phyloP scores from a whole-genome alignment of 2,329 filamentous ascomycete genomes.

The Tolypocladium nubicola region DNA sequence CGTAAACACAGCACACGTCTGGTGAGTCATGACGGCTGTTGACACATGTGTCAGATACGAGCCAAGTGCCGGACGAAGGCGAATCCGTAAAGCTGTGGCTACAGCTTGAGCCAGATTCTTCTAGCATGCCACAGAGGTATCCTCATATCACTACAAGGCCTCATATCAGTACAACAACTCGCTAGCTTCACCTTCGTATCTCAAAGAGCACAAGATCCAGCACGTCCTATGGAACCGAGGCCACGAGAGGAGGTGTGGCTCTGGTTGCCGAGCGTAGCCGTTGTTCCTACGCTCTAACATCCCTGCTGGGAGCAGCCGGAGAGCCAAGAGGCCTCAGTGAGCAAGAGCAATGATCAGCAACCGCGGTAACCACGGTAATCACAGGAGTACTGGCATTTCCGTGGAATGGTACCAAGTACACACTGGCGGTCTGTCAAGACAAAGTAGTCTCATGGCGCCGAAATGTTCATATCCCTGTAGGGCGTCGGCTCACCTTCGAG shows the following conservation, averaged over 20 bases:
- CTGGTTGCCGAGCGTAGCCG: background rate
- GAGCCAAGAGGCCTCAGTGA: background rate
- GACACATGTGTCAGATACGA: background rate
- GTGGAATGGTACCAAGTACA: background rate
- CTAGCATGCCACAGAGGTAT: background rate
- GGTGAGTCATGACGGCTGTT: background rate
- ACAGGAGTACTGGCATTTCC: background rate
- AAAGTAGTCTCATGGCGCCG: background rate
- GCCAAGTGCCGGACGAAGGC: background rate
- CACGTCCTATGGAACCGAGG: background rate
- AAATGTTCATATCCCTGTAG: background rate
- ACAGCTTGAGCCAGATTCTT: background rate
- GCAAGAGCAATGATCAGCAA: background rate
- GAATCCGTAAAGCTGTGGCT: background rate
- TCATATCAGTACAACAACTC: no score
- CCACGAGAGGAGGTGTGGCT: background rate
- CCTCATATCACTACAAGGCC: no score
- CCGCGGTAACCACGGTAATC: background rate
- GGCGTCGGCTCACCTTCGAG: background rate
- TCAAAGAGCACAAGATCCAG: no score
- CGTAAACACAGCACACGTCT: background rate
- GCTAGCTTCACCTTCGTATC: no score
- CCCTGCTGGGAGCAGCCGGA: background rate
- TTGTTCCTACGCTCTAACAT: background rate
- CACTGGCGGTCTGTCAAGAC: conserved; percentile 2